phyloP scores from a whole-genome alignment of 495 filamentous ascomycete species.

The Penicillium longicatenatum region DNA sequence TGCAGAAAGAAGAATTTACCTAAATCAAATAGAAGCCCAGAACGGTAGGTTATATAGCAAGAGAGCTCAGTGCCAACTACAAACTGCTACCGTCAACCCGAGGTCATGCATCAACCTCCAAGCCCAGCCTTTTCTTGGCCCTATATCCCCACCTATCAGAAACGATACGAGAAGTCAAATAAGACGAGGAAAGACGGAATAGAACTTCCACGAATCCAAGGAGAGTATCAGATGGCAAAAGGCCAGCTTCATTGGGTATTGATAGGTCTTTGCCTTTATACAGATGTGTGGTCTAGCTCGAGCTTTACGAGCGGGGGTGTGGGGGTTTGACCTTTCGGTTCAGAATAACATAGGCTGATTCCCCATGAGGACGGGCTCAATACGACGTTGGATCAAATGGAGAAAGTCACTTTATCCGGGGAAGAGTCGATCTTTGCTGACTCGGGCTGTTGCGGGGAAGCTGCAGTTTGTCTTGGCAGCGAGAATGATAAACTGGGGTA shows the following conservation, averaged over 20 bases:
- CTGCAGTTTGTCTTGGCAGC: slow-evolving; percentile 7
- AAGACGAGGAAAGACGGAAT: slow-evolving; percentile 16
- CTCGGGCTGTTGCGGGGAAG: slow-evolving; percentile 15
- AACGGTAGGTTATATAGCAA: background rate
- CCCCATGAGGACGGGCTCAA: background rate
- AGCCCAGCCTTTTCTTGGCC: slow-evolving; percentile 14
- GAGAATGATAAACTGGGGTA: background rate
- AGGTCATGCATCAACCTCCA: slow-evolving; percentile 2
- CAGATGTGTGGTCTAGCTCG: background rate
- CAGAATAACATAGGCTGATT: slow-evolving; percentile 6
- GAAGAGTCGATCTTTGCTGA: slow-evolving; percentile 10
- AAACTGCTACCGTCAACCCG: background rate
- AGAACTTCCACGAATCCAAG: slow-evolving; percentile 28
- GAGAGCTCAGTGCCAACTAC: background rate
- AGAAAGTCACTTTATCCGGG: slow-evolving; percentile 5
- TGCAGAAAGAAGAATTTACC: background rate
- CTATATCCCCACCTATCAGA: slow-evolving; percentile 13
- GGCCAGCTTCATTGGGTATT: background rate
- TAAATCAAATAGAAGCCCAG: background rate
- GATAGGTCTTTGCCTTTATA: background rate
- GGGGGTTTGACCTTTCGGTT: slow-evolving; percentile 15
- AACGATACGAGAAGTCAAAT: background rate
- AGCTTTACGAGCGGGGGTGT: slow-evolving; percentile 11
- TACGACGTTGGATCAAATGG: slow-evolving; percentile 3
- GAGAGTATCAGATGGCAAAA: too few relatives aligned